phyloP scores from a whole-genome alignment of 768 basidiomycete species.

The Rhodocollybia butyracea region DNA sequence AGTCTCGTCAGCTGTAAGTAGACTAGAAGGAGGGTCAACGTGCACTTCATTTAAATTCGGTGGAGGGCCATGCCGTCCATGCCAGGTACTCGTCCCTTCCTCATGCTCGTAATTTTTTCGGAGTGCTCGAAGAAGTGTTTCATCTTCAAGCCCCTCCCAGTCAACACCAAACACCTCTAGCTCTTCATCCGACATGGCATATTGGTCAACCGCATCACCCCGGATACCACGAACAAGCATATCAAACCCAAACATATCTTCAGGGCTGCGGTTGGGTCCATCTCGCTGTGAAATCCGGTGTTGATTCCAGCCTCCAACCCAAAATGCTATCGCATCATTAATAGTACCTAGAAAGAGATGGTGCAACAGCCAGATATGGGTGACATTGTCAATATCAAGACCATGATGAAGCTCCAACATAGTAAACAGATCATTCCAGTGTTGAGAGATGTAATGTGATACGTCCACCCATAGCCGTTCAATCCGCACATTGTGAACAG shows the following conservation, averaged over 20 bases:
- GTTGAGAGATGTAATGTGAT: slow-evolving; percentile 16
- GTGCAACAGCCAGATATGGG: slow-evolving; percentile 27
- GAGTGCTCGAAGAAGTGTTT: neutral
- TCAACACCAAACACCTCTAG: slow-evolving; percentile 8
- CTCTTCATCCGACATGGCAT: slow-evolving; percentile 6
- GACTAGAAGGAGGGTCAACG: slow-evolving; percentile 1
- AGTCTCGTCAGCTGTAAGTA: too few species aligned
- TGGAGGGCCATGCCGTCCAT: neutral
- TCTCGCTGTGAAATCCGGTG: slow-evolving; percentile 16
- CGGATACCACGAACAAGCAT: slow-evolving; percentile 12
- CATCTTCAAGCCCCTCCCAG: slow-evolving; percentile 8
- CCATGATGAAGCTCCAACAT: slow-evolving; percentile 18
- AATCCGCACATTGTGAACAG: slow-evolving; percentile 25
- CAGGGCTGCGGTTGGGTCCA: slow-evolving; percentile 12
- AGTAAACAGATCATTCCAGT: slow-evolving; percentile 24
- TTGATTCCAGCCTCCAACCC: slow-evolving; percentile 22
- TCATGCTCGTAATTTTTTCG: too few species aligned
- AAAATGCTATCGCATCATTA: slow-evolving; percentile 19
- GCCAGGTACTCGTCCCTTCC: neutral
- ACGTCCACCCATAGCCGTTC: slow-evolving; percentile 28
- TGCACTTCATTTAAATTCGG: neutral
- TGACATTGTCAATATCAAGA: slow-evolving; percentile 14
- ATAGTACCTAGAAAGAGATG: slow-evolving; percentile 22
- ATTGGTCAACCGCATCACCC: neutral
- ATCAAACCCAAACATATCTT: slow-evolving; percentile 22